phyloP scores from a whole-genome alignment of 345 rosid genomes.

The Populus davidiana region DNA sequence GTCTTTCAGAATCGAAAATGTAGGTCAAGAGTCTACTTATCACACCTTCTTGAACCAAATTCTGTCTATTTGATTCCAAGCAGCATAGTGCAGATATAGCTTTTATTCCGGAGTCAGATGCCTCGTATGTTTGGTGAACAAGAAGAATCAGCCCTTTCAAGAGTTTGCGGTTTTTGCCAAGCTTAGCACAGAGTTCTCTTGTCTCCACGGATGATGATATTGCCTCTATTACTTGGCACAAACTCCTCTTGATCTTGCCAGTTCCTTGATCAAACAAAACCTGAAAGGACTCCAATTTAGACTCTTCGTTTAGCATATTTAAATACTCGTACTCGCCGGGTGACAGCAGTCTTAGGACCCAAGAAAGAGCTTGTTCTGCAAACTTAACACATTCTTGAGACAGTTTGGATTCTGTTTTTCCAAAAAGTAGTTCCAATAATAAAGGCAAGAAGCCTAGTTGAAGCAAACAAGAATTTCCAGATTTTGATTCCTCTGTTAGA shows the following conservation, averaged over 20 bases:
- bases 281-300: conserved; percentile 34
- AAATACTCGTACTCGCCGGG: conserved; percentile 21
- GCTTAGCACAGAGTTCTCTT: conserved; percentile 30
- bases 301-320: conserved; percentile 39
- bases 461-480: conserved; percentile 22
- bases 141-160: conserved; percentile 23
- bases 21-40: conserved; percentile 33
- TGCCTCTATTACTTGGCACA: conserved; percentile 43
- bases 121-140: conserved; percentile 23
- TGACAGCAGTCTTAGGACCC: conserved; percentile 35
- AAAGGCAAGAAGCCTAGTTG: conserved; percentile 47
- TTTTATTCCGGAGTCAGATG: conserved; percentile 29
- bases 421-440: conserved; percentile 37
- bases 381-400: conserved; percentile 29
- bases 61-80: conserved; percentile 35
- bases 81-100: conserved; percentile 46
- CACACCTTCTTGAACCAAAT: conserved; percentile 32
- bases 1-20: conserved; percentile 28
- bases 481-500: conserved; percentile 29
- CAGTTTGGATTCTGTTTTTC: conserved; percentile 18
- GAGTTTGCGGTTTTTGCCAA: conserved; percentile 27
- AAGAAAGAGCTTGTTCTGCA: conserved; percentile 37
- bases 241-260: conserved; percentile 23
- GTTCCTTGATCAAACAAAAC: conserved; percentile 38
- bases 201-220: conserved; percentile 42